These are phyloP conservation scores for Amniculicola lignicola DNA, from an alignment of 495 filamentous ascomycete species.

Conservation along the genomic window DNA sequence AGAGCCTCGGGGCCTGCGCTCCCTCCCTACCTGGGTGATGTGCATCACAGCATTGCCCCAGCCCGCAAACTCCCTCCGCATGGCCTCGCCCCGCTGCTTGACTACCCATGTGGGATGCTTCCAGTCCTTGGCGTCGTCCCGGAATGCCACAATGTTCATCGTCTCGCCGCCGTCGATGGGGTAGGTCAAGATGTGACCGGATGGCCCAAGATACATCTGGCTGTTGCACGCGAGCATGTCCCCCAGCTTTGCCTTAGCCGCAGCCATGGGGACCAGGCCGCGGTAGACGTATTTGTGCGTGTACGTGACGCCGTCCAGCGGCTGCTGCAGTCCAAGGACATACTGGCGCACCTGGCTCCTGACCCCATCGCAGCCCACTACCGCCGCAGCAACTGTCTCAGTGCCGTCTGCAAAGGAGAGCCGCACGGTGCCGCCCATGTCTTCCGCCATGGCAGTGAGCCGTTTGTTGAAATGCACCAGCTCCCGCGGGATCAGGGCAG, in stretches of 20 bases:
- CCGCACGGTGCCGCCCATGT: conserved; percentile 37
- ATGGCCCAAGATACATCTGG: conserved; percentile 56
- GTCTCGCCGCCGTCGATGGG: conserved; percentile 61
- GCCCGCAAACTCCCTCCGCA: too few relatives aligned
- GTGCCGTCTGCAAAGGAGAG: conserved; percentile 57
- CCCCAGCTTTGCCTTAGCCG: conserved; percentile 52
- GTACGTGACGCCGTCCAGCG: conserved; percentile 41
- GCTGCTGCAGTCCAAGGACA: conserved; percentile 42
- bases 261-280: conserved; percentile 58
- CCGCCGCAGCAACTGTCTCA: conserved; percentile 43
- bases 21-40: too few relatives aligned
- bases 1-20: too few relatives aligned
- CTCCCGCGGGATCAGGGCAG: conserved; percentile 51
- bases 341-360: conserved; percentile 48
- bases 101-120: too few relatives aligned
- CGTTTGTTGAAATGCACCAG: conserved; percentile 44
- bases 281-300: conserved; percentile 56
- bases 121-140: too few relatives aligned
- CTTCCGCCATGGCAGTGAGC: conserved; percentile 36
- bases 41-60: too few relatives aligned
- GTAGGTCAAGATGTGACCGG: conserved; percentile 60
- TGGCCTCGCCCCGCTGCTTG: too few relatives aligned
- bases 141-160: too few relatives aligned
- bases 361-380: conserved; percentile 61
- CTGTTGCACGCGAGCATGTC: conserved; percentile 49